A percentile compares a stretch with the other conserved stretches of the same genome.
phyloP scores from a whole-genome alignment of 345 rosid genomes.

The Eucalyptus pauciflora region DNA sequence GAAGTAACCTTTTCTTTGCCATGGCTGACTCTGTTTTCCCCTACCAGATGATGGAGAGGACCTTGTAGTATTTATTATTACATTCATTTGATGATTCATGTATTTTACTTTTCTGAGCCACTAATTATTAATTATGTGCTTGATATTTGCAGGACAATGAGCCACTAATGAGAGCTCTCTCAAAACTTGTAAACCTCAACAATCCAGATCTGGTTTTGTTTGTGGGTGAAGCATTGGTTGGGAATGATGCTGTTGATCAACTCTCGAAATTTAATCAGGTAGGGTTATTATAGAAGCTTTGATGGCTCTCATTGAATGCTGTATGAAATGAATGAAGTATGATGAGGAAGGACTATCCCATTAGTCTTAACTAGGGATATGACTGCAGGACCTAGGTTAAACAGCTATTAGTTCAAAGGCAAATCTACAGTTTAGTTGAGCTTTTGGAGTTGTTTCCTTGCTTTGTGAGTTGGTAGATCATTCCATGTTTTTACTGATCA shows the following conservation, averaged over 20 bases:
- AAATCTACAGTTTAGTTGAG: background rate
- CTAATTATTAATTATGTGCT: background rate
- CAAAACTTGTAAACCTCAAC: conserved; percentile 82
- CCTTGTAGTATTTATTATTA: background rate
- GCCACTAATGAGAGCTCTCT: conserved; percentile 96
- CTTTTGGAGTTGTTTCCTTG: background rate
- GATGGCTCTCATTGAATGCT: background rate
- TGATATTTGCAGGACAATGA: conserved; percentile 64
- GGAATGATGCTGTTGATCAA: conserved; percentile 97
- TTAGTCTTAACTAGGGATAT: background rate
- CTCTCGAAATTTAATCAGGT: conserved; percentile 96
- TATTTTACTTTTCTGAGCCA: background rate
- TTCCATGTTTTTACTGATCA: background rate
- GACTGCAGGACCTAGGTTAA: background rate
- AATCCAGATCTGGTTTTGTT: conserved; percentile 87
- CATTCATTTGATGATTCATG: background rate
- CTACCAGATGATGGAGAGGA: background rate
- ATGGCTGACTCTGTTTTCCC: background rate
- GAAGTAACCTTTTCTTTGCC: background rate
- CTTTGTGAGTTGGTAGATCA: background rate
- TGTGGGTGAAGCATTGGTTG: conserved; percentile 99
- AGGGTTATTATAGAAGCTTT: background rate
- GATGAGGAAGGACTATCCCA: background rate
- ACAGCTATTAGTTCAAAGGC: background rate
- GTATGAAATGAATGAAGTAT: background rate